These are phyloP conservation scores for Glycine soja DNA, from an alignment of 306 rosid genomes.

Conservation along the genomic window DNA sequence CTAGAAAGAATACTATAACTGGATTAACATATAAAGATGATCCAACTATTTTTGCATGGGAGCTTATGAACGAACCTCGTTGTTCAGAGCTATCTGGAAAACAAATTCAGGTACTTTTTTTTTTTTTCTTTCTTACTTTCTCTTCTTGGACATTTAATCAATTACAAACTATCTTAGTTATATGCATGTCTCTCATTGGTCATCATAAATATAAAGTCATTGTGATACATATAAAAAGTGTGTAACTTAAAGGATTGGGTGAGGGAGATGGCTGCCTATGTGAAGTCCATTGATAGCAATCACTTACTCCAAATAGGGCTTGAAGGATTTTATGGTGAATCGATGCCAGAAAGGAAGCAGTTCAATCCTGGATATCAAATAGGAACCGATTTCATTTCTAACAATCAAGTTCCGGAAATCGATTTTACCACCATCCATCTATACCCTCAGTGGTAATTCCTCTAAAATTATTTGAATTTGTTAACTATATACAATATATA, in stretches of 20 bases:
- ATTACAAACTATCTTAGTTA: neutral
- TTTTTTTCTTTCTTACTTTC: too few relatives aligned
- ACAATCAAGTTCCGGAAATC: slow-evolving; percentile 49
- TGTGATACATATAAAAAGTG: neutral
- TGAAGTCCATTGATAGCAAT: slow-evolving; percentile 54
- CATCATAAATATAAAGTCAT: neutral
- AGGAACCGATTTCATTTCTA: slow-evolving; percentile 61
- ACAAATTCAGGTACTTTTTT: slow-evolving; percentile 48
- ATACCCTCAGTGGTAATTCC: slow-evolving; percentile 54
- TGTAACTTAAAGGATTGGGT: slow-evolving; percentile 54
- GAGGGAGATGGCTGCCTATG: slow-evolving; percentile 49
- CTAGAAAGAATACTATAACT: slow-evolving; percentile 32
- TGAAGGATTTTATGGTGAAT: slow-evolving; percentile 58
- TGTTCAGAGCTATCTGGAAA: slow-evolving; percentile 25
- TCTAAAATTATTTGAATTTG: too few relatives aligned
- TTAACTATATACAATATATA: too few relatives aligned
- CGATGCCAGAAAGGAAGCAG: slow-evolving; percentile 41
- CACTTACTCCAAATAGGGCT: slow-evolving; percentile 54
- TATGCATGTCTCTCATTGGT: neutral
- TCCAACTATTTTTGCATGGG: slow-evolving; percentile 49
- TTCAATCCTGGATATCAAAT: slow-evolving; percentile 46
- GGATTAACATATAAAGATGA: slow-evolving; percentile 42
- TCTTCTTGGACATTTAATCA: neutral
- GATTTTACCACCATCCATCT: slow-evolving; percentile 56
- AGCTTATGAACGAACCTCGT: slow-evolving; percentile 57